Base-by-base conservation (phyloP, 2,329 filamentous ascomycete species). In the Neofusicoccum kwambonambiense region DNA sequence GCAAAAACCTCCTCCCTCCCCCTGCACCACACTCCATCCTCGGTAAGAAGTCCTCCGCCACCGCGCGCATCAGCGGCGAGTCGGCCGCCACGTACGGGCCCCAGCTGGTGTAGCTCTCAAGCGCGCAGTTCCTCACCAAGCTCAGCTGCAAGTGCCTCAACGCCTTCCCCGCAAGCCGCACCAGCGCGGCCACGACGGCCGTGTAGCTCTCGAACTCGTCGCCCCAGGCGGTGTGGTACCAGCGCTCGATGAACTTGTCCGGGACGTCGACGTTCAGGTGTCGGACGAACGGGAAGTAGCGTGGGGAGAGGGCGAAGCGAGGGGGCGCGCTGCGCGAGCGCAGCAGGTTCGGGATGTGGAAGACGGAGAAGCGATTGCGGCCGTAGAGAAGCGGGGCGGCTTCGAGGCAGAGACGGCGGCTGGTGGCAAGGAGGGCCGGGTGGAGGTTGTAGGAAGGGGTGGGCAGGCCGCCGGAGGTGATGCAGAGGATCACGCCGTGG, bases 71-170 rank as follows among this genome's bases (percentile, higher is more conserved):
- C 17, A 64, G 41, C 41, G 62, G 62, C 62, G 51, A 17, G 5
- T 50, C 52, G 15, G 19, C 17, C 6, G 41, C 51, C 42, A 64
- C 34, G 15, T 64, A 64, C 42, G 62, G 62, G 22, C 62, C 62
- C 62, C 62, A 64, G 9, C 41, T 49, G 4, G 62, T 64, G 22
- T 64, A 64, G 52, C 62, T 64, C 44, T 64, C 62, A n/a, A 64
- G 34, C 62, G 62, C 62, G 52, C 62, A 64, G n/a, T 64, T 64
- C 6, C 62, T 42, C 34, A 64, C 62, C 17, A 64, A 42, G 17
- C 52, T 58, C 51, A 64, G 8, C 52, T 64, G 62, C 51, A 64
- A 11, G 39, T 64, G 62, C 8, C 34, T 15, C 52, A 64, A 37
- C 35, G 8, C 17, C 11, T 17, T 19, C 12, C 44, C 44, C 22